Evolutionary conservation across 2,329 filamentous ascomycete species (phyloP).

Genomic region (Penicillium decumbens): DNA sequence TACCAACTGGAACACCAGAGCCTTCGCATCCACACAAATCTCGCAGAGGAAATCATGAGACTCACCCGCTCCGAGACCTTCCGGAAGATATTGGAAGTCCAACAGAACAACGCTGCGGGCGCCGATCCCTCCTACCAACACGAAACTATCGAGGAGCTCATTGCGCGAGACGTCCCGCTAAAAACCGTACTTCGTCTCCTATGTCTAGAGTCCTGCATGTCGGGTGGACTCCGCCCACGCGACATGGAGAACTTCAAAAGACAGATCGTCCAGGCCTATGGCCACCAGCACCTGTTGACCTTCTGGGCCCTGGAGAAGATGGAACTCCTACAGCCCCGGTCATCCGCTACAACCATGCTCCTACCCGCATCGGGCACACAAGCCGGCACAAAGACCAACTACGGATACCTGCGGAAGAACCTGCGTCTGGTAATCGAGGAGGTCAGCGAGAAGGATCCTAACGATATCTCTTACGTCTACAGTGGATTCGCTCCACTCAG

Average conservation of each 20-base stretch:
- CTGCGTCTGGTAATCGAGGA: slow-evolving; percentile 90
- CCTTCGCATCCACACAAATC: slow-evolving; percentile 82
- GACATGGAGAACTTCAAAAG: slow-evolving; percentile 88
- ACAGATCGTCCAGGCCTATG: slow-evolving; percentile 85
- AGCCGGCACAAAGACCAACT: slow-evolving; percentile 76
- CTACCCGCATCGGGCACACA: slow-evolving; percentile 66
- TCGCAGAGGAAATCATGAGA: slow-evolving; percentile 94
- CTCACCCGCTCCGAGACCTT: slow-evolving; percentile 86
- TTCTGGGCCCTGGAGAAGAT: slow-evolving; percentile 84
- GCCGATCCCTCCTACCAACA: slow-evolving; percentile 85
- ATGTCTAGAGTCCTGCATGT: slow-evolving; percentile 86
- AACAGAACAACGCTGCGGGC: slow-evolving; percentile 90
- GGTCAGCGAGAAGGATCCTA: slow-evolving; percentile 88
- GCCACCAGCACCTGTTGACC: slow-evolving; percentile 89
- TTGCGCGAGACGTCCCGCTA: slow-evolving; percentile 76
- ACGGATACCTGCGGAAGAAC: slow-evolving; percentile 77
- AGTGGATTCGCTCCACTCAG: slow-evolving; percentile 93
- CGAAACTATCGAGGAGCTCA: slow-evolving; percentile 89
- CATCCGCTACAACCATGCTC: slow-evolving; percentile 72
- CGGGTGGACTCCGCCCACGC: slow-evolving; percentile 78
- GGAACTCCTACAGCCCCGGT: slow-evolving; percentile 73
- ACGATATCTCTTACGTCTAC: slow-evolving; percentile 96
- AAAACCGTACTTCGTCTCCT: slow-evolving; percentile 77
- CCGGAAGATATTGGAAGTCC: slow-evolving; percentile 80
- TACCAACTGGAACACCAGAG: slow-evolving; percentile 93